Conservation (phyloP, 306 rosid species). For the Vigna unguiculata region DNA sequence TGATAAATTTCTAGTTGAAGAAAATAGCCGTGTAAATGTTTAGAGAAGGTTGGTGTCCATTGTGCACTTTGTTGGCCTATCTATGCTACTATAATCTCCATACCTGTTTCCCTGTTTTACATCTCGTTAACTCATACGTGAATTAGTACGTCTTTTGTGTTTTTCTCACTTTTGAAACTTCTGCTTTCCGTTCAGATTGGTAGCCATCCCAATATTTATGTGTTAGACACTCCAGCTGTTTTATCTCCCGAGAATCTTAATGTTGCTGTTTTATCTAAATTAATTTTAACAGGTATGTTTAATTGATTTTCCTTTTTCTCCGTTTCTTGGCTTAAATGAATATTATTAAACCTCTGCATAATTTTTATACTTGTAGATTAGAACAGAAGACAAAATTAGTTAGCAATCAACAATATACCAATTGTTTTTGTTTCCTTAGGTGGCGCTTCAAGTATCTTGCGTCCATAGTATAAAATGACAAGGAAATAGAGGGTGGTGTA, state of each 20-base stretch:
- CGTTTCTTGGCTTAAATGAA: background rate
- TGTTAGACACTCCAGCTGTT: conserved; percentile 88
- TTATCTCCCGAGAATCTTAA: conserved; percentile 70
- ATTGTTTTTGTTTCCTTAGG: background rate
- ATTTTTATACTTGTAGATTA: background rate
- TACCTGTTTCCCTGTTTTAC: background rate
- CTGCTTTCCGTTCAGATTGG: conserved; percentile 67
- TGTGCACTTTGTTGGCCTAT: conserved; percentile 13
- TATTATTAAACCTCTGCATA: conserved; percentile 12
- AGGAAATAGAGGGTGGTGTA: background rate
- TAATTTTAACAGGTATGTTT: conserved; percentile 79
- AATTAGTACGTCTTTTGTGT: background rate
- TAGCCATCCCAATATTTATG: conserved; percentile 91
- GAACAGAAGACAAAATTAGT: conserved; percentile 22
- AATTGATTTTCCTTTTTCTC: conserved; percentile 34
- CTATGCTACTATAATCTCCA: conserved; percentile 13
- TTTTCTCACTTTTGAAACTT: conserved; percentile 34
- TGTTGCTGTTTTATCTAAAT: conserved; percentile 64
- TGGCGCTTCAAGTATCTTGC: background rate
- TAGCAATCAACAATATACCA: background rate
- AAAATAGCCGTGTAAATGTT: conserved; percentile 11
- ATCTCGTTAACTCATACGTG: conserved; percentile 7
- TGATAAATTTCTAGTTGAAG: background rate
- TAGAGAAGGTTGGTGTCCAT: conserved; percentile 6
- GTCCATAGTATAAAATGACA: background rate